phyloP scores from a whole-genome alignment of 306 rosid species.

The Herpetospermum pedunculosum region DNA sequence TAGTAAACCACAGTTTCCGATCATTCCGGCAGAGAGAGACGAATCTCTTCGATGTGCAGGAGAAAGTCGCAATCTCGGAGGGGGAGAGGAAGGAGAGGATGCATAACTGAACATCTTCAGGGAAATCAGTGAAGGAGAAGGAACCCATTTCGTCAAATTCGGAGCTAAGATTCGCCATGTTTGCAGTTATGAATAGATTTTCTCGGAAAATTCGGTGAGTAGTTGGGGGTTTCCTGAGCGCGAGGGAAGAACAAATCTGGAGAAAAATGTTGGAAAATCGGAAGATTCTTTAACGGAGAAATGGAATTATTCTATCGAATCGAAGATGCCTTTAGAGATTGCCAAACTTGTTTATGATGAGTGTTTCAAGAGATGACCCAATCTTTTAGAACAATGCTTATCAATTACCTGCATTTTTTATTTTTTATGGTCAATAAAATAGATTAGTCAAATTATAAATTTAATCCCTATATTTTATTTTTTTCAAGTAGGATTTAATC shows the following conservation, averaged over 20 bases:
- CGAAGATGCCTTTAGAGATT: not conserved
- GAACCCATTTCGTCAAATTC: slow-evolving; percentile 12
- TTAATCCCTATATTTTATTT: not conserved
- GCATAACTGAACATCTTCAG: slow-evolving; percentile 78
- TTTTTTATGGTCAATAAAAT: not conserved
- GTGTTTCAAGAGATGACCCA: not conserved
- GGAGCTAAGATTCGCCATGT: slow-evolving; percentile 23
- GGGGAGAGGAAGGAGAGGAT: slow-evolving; percentile 73
- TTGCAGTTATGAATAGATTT: not conserved
- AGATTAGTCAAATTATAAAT: not conserved
- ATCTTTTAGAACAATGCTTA: not conserved
- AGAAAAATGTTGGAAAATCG: not conserved
- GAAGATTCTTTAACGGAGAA: not conserved
- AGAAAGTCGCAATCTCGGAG: slow-evolving; percentile 48
- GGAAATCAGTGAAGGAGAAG: slow-evolving; percentile 54
- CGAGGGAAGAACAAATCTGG: not conserved
- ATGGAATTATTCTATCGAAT: not conserved
- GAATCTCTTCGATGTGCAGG: slow-evolving; percentile 68
- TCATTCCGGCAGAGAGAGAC: slow-evolving; percentile 45
- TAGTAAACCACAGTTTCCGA: slow-evolving; percentile 60
- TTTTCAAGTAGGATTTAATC: no score
- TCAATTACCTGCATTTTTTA: not conserved
- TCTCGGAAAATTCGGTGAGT: not conserved
- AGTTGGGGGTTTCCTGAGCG: not conserved
- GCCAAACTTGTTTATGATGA: not conserved